phyloP scores from a whole-genome alignment of 805 yeast species.

The Yarrowia hollandica region DNA sequence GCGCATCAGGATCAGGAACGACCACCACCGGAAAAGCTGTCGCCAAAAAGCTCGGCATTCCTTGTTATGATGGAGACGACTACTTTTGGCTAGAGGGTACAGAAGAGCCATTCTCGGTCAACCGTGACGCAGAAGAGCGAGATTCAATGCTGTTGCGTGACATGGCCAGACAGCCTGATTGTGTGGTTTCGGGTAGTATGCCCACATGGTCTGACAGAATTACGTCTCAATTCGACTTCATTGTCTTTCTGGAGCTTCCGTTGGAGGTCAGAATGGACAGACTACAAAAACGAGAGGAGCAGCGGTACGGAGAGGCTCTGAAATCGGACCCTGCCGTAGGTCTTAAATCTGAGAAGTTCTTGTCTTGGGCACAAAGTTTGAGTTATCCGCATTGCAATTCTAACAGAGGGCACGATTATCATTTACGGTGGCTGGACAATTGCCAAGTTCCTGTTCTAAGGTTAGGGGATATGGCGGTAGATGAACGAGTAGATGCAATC shows the following conservation, averaged over 20 bases:
- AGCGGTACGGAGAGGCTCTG: slow-evolving; percentile 2
- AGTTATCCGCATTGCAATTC: slow-evolving; percentile 5
- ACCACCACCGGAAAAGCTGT: slow-evolving; percentile 9
- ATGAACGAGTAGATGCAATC: not conserved
- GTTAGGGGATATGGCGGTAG: not conserved
- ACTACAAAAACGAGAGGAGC: not conserved
- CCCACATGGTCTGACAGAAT: slow-evolving; percentile 9
- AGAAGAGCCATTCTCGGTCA: not conserved
- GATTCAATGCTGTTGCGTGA: slow-evolving; percentile 16
- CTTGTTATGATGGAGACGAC: slow-evolving; percentile 21
- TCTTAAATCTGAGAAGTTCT: not conserved
- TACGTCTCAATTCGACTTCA: slow-evolving; percentile 5
- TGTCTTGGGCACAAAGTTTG: slow-evolving; percentile 5
- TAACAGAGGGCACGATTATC: slow-evolving; percentile 1
- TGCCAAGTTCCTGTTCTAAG: not conserved
- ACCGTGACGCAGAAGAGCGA: not conserved
- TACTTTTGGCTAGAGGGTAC: slow-evolving; percentile 4
- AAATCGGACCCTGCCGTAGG: not conserved
- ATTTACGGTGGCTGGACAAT: not conserved
- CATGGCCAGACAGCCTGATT: slow-evolving; percentile 3
- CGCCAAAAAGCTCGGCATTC: not conserved
- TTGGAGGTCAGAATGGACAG: not conserved
- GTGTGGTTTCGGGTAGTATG: slow-evolving; percentile 14
- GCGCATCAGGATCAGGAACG: slow-evolving; percentile 16
- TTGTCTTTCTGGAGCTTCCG: slow-evolving; percentile 2